Percentiles rank a stretch among this genome's conserved stretches.
Conservation (phyloP, 2,329 filamentous ascomycete species). For the Cladophialophora psammophila region DNA sequence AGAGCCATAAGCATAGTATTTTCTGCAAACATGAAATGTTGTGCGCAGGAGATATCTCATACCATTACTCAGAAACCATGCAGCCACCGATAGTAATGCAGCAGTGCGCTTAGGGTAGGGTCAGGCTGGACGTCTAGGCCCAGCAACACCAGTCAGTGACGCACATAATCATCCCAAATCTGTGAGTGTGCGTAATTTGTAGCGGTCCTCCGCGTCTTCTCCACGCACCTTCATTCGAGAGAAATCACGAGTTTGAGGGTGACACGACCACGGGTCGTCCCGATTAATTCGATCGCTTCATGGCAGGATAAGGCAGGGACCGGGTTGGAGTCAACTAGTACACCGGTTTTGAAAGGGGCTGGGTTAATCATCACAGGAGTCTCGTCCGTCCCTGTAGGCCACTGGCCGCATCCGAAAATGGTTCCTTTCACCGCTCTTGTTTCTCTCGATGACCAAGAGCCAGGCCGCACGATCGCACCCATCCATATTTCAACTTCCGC, state of each 20-base stretch:
- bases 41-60: not conserved
- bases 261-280: not conserved
- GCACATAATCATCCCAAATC: not conserved
- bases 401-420: not conserved
- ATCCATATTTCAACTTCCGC: not conserved
- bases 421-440: not conserved
- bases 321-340: not conserved
- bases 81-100: not conserved
- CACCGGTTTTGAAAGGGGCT: not conserved
- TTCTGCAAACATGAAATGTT: not conserved
- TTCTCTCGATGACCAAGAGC: not conserved
- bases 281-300: not conserved
- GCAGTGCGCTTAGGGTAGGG: not conserved
- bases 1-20: not conserved
- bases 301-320: not conserved
- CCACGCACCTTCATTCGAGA: not conserved
- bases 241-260: not conserved
- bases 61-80: not conserved
- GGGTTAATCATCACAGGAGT: not conserved
- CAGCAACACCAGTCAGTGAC: not conserved
- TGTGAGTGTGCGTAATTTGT: not conserved
- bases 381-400: not conserved
- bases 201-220: not conserved
- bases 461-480: not conserved
- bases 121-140: not conserved